Conservation (phyloP, 2,329 filamentous ascomycete species). For the Botryosphaeria dothidea region DNA sequence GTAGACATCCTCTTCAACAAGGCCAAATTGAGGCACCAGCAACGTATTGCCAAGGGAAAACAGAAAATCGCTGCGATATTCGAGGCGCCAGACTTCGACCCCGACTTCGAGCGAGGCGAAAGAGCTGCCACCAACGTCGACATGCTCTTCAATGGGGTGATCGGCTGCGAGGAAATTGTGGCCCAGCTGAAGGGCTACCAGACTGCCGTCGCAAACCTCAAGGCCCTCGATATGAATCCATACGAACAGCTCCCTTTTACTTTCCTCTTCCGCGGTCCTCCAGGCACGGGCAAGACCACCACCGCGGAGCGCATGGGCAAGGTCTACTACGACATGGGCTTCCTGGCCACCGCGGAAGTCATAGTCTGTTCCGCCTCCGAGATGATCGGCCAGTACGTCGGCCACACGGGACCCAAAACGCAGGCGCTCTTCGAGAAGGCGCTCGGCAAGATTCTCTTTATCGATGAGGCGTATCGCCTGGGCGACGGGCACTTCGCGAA, state of each 20-base stretch:
- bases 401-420: conserved; percentile 70
- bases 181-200: conserved; percentile 57
- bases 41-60: conserved; percentile 29
- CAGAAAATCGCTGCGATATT: conserved; percentile 29
- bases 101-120: conserved; percentile 57
- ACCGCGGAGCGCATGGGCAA: conserved; percentile 74
- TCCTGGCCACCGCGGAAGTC: conserved; percentile 62
- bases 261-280: conserved; percentile 68
- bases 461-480: conserved; percentile 73
- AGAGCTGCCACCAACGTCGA: conserved; percentile 51
- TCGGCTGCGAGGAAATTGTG: conserved; percentile 61
- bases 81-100: conserved; percentile 58
- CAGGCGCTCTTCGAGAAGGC: conserved; percentile 60
- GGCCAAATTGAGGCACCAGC: conserved; percentile 57
- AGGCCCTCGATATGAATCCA: conserved; percentile 55
- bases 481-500: conserved; percentile 58
- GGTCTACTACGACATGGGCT: conserved; percentile 73
- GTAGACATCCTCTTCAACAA: conserved; percentile 67
- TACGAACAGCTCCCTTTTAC: conserved; percentile 63
- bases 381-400: conserved; percentile 67
- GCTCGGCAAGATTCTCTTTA: conserved; percentile 67
- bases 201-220: conserved; percentile 53
- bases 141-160: conserved; percentile 58
- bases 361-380: conserved; percentile 69
- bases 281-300: conserved; percentile 71